Percentiles rank a stretch among this genome's conserved stretches.
Conservation (phyloP, 2,329 filamentous ascomycete genomes). For the Aspergillus ruber region DNA sequence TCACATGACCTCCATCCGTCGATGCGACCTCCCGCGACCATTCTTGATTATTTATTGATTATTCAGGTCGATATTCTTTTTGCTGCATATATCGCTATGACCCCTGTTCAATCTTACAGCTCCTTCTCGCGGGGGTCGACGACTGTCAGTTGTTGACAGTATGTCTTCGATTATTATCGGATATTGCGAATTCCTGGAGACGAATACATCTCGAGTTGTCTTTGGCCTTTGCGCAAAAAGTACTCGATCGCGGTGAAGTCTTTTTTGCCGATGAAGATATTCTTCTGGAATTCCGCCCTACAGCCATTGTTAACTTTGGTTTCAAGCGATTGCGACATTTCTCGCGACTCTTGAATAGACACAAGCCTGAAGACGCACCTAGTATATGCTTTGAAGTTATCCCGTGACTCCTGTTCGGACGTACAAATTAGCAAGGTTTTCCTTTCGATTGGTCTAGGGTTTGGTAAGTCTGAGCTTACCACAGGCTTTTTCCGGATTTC, state of each 20-base stretch:
- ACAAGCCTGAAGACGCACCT: constrained; percentile 24
- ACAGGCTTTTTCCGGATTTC: constrained; percentile 73
- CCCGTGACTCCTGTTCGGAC: constrained; percentile 28
- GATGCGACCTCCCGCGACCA: not conserved
- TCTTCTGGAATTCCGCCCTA: constrained; percentile 71
- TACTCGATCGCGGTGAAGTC: constrained; percentile 85
- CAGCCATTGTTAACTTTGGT: not conserved
- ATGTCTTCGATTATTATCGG: constrained; percentile 18
- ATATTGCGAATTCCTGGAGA: constrained; percentile 75
- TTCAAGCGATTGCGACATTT: not conserved
- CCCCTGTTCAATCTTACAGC: not conserved
- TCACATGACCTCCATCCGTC: constrained; percentile 9
- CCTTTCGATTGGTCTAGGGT: not conserved
- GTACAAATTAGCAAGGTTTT: not conserved
- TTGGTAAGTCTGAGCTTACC: constrained; percentile 42
- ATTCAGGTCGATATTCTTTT: too few relatives aligned
- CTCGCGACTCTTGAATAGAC: not conserved
- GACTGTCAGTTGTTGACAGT: too few relatives aligned
- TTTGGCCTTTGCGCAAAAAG: constrained; percentile 69
- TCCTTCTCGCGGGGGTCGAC: not conserved
- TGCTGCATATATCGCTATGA: too few relatives aligned
- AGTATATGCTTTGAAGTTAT: constrained; percentile 37
- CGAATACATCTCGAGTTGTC: constrained; percentile 78
- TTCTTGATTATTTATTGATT: not conserved
- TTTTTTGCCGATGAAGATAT: constrained; percentile 65